Percentiles rank a stretch among this genome's conserved stretches.
phyloP scores from a whole-genome alignment of 768 basidiomycete genomes.

The Mycena chlorophos region DNA sequence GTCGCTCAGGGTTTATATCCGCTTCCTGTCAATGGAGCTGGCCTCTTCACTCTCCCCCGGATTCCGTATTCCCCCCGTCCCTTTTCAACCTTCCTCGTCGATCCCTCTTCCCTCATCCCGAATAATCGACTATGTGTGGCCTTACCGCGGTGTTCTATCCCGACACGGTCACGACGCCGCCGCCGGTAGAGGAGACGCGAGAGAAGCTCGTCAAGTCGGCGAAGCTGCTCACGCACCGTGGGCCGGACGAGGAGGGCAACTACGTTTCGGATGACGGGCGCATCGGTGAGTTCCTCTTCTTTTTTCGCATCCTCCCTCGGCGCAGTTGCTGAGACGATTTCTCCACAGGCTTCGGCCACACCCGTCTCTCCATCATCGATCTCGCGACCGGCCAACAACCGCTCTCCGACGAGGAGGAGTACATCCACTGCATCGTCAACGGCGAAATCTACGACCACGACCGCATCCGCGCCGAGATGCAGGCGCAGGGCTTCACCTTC shows the following conservation, averaged over 20 bases:
- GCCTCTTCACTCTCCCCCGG: too few species aligned
- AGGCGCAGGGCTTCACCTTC: conserved; percentile 14
- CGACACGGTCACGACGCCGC: neutral
- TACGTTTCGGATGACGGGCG: conserved; percentile 17
- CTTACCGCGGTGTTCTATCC: neutral
- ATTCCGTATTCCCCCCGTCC: too few species aligned
- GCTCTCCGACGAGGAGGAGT: conserved; percentile 15
- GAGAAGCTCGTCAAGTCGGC: conserved; percentile 7
- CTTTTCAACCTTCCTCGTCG: too few species aligned
- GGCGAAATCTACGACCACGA: conserved; percentile 23
- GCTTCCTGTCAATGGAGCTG: too few species aligned
- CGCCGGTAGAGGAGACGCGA: neutral
- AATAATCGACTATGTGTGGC: too few species aligned
- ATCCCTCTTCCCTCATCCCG: too few species aligned
- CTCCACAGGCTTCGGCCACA: conserved; percentile 19
- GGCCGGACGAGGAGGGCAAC: conserved; percentile 16
- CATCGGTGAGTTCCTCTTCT: conserved; percentile 9
- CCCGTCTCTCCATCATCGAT: conserved; percentile 23
- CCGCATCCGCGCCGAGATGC: conserved; percentile 15
- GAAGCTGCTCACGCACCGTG: conserved; percentile 15
- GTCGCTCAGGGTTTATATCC: too few species aligned
- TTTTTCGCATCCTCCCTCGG: neutral
- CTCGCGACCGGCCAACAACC: conserved; percentile 23
- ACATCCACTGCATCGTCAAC: conserved; percentile 21
- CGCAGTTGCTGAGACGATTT: neutral